A percentile compares a stretch with the other conserved stretches of the same genome.
These are phyloP conservation scores for Xylaria sp. DNA, from an alignment of 2,329 filamentous ascomycete genomes.

Conservation along the genomic window DNA sequence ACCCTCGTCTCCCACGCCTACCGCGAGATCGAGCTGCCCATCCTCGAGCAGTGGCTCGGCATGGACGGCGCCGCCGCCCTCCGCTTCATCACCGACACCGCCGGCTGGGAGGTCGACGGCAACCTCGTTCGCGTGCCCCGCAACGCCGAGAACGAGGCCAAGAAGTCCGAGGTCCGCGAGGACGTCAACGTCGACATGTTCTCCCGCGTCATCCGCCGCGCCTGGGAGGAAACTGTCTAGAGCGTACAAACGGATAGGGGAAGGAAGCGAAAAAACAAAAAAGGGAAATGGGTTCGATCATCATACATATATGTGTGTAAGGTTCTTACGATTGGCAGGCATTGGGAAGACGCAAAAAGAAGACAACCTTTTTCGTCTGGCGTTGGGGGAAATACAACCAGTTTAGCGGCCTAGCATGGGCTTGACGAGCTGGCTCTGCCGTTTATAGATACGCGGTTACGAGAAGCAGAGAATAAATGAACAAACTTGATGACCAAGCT, in stretches of 20 bases:
- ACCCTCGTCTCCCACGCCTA: constrained; percentile 81
- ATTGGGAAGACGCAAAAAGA: constrained; percentile 25
- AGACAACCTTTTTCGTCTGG: constrained; percentile 17
- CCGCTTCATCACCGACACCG: constrained; percentile 83
- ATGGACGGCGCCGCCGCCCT: constrained; percentile 67
- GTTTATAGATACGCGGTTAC: constrained; percentile 19
- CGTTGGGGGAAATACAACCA: constrained; percentile 23
- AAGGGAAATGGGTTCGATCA: not conserved
- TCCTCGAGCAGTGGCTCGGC: constrained; percentile 77
- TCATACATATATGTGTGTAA: not conserved
- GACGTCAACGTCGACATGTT: constrained; percentile 92
- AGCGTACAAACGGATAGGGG: no score
- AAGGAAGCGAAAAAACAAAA: no score
- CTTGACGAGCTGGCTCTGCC: constrained; percentile 13
- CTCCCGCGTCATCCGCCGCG: constrained; percentile 75
- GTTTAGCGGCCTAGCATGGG: constrained; percentile 15
- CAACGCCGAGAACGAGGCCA: constrained; percentile 97
- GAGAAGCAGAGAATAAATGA: constrained; percentile 29
- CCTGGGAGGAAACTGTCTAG: constrained; percentile 80
- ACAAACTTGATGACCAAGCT: constrained; percentile 4
- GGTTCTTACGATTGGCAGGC: constrained; percentile 19
- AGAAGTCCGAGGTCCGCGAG: constrained; percentile 93
- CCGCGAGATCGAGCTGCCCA: constrained; percentile 68
- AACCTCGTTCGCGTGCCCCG: constrained; percentile 74
- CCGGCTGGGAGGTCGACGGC: constrained; percentile 79